These are phyloP conservation scores for Lactifluus hygrophoroides DNA, from an alignment of 768 basidiomycete species.

Conservation along the genomic window DNA sequence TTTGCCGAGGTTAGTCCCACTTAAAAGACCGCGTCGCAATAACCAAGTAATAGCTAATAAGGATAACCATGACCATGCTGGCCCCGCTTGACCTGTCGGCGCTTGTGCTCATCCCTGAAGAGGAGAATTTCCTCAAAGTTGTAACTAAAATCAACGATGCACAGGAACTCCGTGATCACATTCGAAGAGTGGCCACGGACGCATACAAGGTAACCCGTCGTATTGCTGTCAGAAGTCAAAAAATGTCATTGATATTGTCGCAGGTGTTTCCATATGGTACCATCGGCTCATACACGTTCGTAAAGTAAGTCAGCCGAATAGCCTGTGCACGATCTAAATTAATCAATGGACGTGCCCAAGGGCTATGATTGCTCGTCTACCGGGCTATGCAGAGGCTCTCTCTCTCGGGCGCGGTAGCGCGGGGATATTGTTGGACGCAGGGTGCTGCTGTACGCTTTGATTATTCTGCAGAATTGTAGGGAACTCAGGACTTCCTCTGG, in stretches of 20 bases:
- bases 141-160: neutral
- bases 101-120: slow-evolving; percentile 2
- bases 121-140: slow-evolving; percentile 4
- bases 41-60: no score
- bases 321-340: neutral
- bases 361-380: slow-evolving; percentile 22
- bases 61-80: neutral
- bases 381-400: slow-evolving; percentile 27
- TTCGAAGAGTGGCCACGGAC: slow-evolving; percentile 1
- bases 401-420: slow-evolving; percentile 29
- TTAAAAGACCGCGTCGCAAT: no score
- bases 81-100: slow-evolving; percentile 1
- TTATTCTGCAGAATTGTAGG: neutral
- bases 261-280: slow-evolving; percentile 28
- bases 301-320: slow-evolving; percentile 13
- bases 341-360: slow-evolving; percentile 9
- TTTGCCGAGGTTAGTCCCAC: no score
- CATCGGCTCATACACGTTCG: slow-evolving; percentile 25
- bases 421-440: slow-evolving; percentile 37
- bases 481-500: neutral
- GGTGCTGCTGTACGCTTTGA: slow-evolving; percentile 35
- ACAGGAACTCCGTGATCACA: slow-evolving; percentile 4
- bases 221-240: neutral
- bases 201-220: slow-evolving; percentile 2
- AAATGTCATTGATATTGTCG: neutral